A percentile compares a stretch with the other conserved stretches of the same genome.
These are phyloP conservation scores for Apiospora kogelbergensis DNA, from an alignment of 2,329 filamentous ascomycete genomes.

Conservation along the genomic window DNA sequence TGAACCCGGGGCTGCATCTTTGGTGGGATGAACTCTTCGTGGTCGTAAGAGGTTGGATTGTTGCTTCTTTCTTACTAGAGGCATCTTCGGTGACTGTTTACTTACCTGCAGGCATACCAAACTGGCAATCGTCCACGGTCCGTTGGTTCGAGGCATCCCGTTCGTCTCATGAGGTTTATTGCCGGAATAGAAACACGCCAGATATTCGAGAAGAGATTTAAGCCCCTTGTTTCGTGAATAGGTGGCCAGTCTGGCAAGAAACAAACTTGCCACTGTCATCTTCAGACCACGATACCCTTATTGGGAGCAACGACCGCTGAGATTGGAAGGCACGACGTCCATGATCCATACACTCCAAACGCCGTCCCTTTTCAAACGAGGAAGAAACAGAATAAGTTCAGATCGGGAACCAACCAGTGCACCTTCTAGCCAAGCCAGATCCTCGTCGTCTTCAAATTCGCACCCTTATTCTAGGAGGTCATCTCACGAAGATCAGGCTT, in stretches of 20 bases:
- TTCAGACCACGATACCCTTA: background rate
- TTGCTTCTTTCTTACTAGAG: background rate
- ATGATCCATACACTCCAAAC: background rate
- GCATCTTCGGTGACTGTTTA: background rate
- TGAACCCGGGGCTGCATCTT: background rate
- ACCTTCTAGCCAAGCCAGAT: background rate
- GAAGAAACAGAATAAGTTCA: background rate
- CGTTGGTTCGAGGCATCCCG: too few species aligned
- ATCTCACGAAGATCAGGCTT: background rate
- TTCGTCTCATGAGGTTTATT: background rate
- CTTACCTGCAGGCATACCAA: background rate
- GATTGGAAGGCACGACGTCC: background rate
- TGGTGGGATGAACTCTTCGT: background rate
- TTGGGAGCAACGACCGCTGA: background rate
- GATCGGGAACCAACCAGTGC: background rate
- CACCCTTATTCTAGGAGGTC: background rate
- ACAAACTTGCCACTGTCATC: background rate
- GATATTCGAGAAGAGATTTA: background rate
- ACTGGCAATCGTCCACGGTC: background rate
- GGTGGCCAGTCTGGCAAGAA: background rate
- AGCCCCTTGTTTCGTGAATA: background rate
- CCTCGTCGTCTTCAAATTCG: background rate
- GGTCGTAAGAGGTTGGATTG: background rate
- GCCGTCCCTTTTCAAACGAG: background rate
- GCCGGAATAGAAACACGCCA: background rate